Conservation (phyloP, 306 rosid genomes). For the Argentina anserina region DNA sequence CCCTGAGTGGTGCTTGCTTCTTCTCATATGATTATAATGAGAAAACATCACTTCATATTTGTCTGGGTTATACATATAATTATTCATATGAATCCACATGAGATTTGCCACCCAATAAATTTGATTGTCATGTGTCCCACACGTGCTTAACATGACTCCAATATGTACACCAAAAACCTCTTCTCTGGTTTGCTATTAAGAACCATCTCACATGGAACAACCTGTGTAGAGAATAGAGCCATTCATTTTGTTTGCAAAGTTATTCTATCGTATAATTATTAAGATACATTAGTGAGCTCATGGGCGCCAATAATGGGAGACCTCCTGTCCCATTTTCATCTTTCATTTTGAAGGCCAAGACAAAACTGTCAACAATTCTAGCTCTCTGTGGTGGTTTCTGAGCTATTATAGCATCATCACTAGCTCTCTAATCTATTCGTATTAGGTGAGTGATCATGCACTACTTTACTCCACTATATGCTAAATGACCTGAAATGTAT, state of each 20-base stretch:
- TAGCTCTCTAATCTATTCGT: background rate
- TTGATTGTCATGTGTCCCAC: constrained; percentile 45
- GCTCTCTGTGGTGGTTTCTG: constrained; percentile 13
- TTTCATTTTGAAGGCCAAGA: constrained; percentile 18
- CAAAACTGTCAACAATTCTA: constrained; percentile 32
- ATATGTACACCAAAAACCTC: constrained; percentile 21
- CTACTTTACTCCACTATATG: background rate
- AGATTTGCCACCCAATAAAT: constrained; percentile 21
- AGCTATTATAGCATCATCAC: constrained; percentile 7
- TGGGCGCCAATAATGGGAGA: constrained; percentile 28
- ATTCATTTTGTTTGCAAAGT: constrained; percentile 19
- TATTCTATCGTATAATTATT: constrained; percentile 50
- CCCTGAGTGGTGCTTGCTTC: constrained; percentile 8
- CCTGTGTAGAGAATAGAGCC: constrained; percentile 42
- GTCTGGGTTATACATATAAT: constrained; percentile 2
- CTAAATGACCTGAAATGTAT: background rate
- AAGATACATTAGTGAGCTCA: constrained; percentile 22
- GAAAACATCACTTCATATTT: constrained; percentile 7
- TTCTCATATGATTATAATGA: constrained; percentile 8
- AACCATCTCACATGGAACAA: constrained; percentile 82
- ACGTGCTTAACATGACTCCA: constrained; percentile 48
- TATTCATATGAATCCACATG: constrained; percentile 19
- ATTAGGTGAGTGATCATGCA: constrained; percentile 7
- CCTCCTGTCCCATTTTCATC: constrained; percentile 24
- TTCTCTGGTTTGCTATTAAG: constrained; percentile 39